Evolutionary conservation across 495 filamentous ascomycete genomes (phyloP), one percentile per base, ranked within the genome.

Genomic region (Massariosphaeria phaeospora): DNA sequence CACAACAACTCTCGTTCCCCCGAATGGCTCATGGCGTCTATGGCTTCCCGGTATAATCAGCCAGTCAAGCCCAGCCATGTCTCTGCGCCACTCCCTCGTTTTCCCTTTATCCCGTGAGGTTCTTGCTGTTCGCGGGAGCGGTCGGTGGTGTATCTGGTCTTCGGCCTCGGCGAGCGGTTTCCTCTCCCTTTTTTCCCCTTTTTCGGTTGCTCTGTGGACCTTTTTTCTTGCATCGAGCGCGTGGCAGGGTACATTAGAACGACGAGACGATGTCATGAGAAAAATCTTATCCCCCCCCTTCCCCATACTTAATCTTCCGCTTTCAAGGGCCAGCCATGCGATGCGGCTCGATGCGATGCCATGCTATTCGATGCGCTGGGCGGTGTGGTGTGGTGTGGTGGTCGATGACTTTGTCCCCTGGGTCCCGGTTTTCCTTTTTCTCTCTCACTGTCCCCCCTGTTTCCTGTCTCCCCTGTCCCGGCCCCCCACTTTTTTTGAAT

Each of bases 181-280:
- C 35, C n/a, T 39, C n/a, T 39, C 35, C n/a, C 35, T 39, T 39
- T 12, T 39, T 15, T 5, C n/a, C n/a, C 8, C 29, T 58, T 30
- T 41, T 52, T 58, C 35, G n/a, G 24, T 51, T 25, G 21, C 33
- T 27, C 20, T 47, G 55, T n/a, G n/a, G n/a, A n/a, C n/a, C n/a
- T n/a, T n/a, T n/a, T n/a, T n/a, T n/a, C n/a, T n/a, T 36, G 47
- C 40, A 48, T 39, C n/a, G n/a, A 18, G 13, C 13, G 35, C 35
- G 20, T 12, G 35, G n/a, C n/a, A 6, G 7, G 35, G 35, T 18
- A 12, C 35, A 39, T 15, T 39, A 15, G 55, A 50, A 61, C 57
- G 57, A 61, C 43, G 57, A 44, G 27, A 61, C 57, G 57, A 61
- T 26, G 50, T 55, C 50, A 61, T 51, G 57, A 55, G 40, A 27